Evolutionary conservation across 2,329 filamentous ascomycete species (phyloP).

Genomic region (Cladosporium cucumerinum): DNA sequence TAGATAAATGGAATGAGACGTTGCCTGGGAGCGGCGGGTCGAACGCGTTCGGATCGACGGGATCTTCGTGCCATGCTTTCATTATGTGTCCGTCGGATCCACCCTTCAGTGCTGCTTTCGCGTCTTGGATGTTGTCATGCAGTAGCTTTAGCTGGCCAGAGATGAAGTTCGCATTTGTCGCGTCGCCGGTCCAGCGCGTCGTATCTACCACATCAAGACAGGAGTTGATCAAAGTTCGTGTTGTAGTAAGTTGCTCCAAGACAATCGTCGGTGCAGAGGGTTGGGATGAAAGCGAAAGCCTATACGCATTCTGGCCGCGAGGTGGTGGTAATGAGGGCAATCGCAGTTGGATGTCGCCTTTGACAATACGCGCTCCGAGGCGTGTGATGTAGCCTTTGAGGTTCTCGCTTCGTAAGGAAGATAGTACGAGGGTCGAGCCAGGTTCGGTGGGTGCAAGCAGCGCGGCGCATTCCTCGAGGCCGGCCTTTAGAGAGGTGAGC

Average conservation of each 20-base stretch:
- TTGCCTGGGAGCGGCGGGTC: conserved; percentile 60
- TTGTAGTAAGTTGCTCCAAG: conserved; percentile 66
- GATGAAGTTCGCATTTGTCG: conserved; percentile 56
- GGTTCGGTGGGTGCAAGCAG: conserved; percentile 80
- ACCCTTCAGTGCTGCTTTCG: conserved; percentile 58
- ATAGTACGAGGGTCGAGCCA: conserved; percentile 84
- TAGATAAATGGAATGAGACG: conserved; percentile 67
- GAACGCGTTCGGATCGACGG: conserved; percentile 53
- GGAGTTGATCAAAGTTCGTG: conserved; percentile 75
- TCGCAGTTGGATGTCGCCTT: conserved; percentile 76
- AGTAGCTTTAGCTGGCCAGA: conserved; percentile 56
- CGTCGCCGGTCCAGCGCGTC: conserved; percentile 68
- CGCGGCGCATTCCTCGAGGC: conserved; percentile 83
- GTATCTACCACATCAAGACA: conserved; percentile 80
- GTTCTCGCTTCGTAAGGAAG: conserved; percentile 78
- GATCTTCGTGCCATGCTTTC: conserved; percentile 53
- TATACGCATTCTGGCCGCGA: conserved; percentile 50
- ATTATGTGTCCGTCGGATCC: conserved; percentile 46
- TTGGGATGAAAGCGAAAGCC: conserved; percentile 50
- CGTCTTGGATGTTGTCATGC: conserved; percentile 60
- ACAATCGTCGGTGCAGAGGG: conserved; percentile 56
- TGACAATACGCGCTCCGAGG: conserved; percentile 84
- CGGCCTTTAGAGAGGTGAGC: conserved; percentile 60
- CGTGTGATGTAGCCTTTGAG: conserved; percentile 92
- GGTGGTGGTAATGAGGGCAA: conserved; percentile 63